phyloP scores from a whole-genome alignment of 2,329 filamentous ascomycete genomes.

The Pestalotiopsis sp. region DNA sequence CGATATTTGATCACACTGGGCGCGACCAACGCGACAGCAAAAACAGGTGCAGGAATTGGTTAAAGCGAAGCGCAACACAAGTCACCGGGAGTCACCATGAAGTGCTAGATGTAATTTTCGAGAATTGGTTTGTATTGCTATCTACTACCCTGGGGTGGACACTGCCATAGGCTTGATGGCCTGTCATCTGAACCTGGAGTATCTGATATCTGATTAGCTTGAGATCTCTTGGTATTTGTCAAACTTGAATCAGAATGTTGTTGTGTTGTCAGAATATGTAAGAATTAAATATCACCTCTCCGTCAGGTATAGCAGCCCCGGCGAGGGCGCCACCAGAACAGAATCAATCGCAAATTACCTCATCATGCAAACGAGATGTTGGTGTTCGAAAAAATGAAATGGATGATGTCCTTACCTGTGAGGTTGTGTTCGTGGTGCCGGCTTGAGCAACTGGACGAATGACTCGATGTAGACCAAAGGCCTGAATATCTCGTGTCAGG shows the following conservation, averaged over 20 bases:
- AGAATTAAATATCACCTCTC: slow-evolving; percentile 91
- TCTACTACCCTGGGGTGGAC: no score
- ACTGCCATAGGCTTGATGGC: no score
- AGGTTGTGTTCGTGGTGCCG: not conserved
- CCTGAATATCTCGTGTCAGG: not conserved
- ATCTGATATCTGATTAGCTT: not conserved
- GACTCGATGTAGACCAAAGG: not conserved
- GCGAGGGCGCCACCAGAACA: slow-evolving; percentile 82
- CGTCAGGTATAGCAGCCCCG: slow-evolving; percentile 81
- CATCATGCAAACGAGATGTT: slow-evolving; percentile 66
- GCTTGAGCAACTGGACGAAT: not conserved
- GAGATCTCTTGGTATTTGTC: not conserved
- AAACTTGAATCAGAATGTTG: slow-evolving; percentile 8
- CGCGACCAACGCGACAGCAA: no score
- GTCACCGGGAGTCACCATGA: no score
- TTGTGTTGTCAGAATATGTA: slow-evolving; percentile 93
- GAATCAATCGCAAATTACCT: slow-evolving; percentile 99
- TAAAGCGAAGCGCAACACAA: no score
- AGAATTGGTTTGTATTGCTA: no score
- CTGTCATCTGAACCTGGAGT: not conserved
- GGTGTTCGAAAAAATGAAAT: slow-evolving; percentile 16
- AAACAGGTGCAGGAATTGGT: no score
- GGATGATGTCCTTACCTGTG: slow-evolving; percentile 12
- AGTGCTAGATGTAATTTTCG: no score
- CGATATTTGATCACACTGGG: no score